A percentile compares a stretch with the other conserved stretches of the same genome.
Conservation (phyloP, 805 yeast species). For the Nakazawaea siamensis region DNA sequence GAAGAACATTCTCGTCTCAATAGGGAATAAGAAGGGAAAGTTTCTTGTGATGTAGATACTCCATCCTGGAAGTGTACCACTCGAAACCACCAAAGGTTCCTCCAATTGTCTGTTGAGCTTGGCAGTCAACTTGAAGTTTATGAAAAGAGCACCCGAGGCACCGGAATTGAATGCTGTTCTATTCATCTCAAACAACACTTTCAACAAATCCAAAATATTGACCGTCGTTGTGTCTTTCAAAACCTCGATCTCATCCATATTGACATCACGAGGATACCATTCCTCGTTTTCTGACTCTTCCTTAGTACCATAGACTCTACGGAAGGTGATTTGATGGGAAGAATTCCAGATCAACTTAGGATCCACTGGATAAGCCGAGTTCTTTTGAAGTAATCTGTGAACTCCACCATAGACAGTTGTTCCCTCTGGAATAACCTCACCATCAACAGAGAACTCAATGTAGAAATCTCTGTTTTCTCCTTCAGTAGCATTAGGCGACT, state of each 20-base stretch:
- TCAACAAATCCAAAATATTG: slow-evolving; percentile 39
- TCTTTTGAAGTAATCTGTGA: slow-evolving; percentile 37
- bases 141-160: slow-evolving; percentile 32
- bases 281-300: slow-evolving; percentile 20
- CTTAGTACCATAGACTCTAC: slow-evolving; percentile 24
- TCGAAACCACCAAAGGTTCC: slow-evolving; percentile 80
- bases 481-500: slow-evolving; percentile 13
- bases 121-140: slow-evolving; percentile 77
- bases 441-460: slow-evolving; percentile 52
- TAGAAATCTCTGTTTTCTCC: slow-evolving; percentile 21
- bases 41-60: slow-evolving; percentile 60
- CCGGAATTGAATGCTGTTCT: slow-evolving; percentile 16
- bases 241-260: slow-evolving; percentile 20
- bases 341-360: slow-evolving; percentile 49
- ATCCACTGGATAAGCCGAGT: slow-evolving; percentile 32
- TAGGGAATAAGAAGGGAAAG: slow-evolving; percentile 78
- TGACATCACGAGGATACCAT: slow-evolving; percentile 21
- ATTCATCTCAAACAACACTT: slow-evolving; percentile 34
- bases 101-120: slow-evolving; percentile 82
- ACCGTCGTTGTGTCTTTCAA: slow-evolving; percentile 25
- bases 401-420: slow-evolving; percentile 75
- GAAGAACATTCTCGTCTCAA: slow-evolving; percentile 70
- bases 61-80: slow-evolving; percentile 86
- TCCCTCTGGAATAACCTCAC: slow-evolving; percentile 48
- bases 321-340: slow-evolving; percentile 43